phyloP scores from a whole-genome alignment of 1,284 basidiomycete species.

The Coniferiporia weirii region DNA sequence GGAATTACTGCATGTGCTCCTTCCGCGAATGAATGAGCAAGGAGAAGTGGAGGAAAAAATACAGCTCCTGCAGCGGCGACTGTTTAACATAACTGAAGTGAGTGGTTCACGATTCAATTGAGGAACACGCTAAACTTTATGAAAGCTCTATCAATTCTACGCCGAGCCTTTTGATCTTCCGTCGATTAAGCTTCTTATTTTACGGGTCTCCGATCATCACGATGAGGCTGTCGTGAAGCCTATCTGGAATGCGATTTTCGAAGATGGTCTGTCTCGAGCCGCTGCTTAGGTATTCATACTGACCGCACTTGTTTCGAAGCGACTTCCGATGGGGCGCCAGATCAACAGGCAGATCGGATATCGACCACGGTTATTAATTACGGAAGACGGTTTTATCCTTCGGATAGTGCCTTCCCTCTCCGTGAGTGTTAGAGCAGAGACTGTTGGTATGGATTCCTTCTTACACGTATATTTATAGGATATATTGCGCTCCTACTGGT shows the following conservation, averaged over 20 bases:
- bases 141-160: slow-evolving; percentile 82
- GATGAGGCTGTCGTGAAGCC: slow-evolving; percentile 78
- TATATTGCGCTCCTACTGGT: slow-evolving; percentile 66
- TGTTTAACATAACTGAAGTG: slow-evolving; percentile 72
- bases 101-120: slow-evolving; percentile 19
- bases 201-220: slow-evolving; percentile 90
- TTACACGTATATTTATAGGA: slow-evolving; percentile 36
- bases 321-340: slow-evolving; percentile 13
- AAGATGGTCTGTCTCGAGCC: slow-evolving; percentile 51
- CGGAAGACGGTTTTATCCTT: slow-evolving; percentile 78
- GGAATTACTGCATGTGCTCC: slow-evolving; percentile 70
- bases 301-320: slow-evolving; percentile 5
- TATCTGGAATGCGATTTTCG: slow-evolving; percentile 87
- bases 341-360: slow-evolving; percentile 11
- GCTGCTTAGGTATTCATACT: background rate
- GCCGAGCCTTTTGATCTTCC: slow-evolving; percentile 85
- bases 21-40: slow-evolving; percentile 55
- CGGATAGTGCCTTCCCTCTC: slow-evolving; percentile 85
- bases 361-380: slow-evolving; percentile 31
- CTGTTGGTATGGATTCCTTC: background rate
- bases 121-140: background rate
- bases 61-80: slow-evolving; percentile 44
- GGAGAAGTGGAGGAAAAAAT: slow-evolving; percentile 53
- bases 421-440: slow-evolving; percentile 41
- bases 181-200: slow-evolving; percentile 83